A percentile compares a stretch with the other conserved stretches of the same genome.
Conservation (phyloP, 129 eudicot species). For the Flaveria ramosissima region DNA sequence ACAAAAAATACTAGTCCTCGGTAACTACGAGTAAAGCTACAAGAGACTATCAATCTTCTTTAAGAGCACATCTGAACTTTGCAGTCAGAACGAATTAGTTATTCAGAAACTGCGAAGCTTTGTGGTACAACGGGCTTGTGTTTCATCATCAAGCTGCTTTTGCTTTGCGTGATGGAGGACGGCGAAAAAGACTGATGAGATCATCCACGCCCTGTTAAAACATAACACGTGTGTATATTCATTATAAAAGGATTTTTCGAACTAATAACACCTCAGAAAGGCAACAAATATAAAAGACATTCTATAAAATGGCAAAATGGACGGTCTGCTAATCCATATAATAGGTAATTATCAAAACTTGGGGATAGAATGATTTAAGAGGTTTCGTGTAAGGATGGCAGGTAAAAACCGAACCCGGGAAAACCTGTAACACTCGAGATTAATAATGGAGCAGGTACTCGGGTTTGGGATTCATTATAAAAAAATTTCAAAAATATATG, state of each 20-base stretch:
- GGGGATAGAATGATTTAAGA: neutral
- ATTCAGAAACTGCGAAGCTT: constrained; percentile 24
- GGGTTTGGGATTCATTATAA: neutral
- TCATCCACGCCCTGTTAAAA: constrained; percentile 90
- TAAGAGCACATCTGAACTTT: constrained; percentile 32
- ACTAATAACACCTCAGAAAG: neutral
- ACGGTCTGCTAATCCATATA: neutral
- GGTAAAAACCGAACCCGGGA: neutral
- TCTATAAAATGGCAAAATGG: neutral
- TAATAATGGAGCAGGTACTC: neutral
- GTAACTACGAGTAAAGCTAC: constrained; percentile 28
- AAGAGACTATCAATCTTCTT: constrained; percentile 10
- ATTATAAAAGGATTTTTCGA: neutral
- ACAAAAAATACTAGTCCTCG: constrained; percentile 8
- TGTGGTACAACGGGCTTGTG: constrained; percentile 13
- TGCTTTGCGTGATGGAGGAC: constrained; percentile 87
- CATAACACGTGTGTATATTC: neutral
- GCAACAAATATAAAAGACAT: neutral
- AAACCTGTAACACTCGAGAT: neutral
- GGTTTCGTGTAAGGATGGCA: neutral
- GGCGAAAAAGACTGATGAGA: constrained; percentile 90
- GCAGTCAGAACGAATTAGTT: constrained; percentile 27
- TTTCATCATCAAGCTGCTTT: constrained; percentile 57
- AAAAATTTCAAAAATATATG: neutral
- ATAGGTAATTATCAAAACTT: neutral